phyloP scores from a whole-genome alignment of 2,329 filamentous ascomycete genomes.

The Gnomoniopsis sp. region DNA sequence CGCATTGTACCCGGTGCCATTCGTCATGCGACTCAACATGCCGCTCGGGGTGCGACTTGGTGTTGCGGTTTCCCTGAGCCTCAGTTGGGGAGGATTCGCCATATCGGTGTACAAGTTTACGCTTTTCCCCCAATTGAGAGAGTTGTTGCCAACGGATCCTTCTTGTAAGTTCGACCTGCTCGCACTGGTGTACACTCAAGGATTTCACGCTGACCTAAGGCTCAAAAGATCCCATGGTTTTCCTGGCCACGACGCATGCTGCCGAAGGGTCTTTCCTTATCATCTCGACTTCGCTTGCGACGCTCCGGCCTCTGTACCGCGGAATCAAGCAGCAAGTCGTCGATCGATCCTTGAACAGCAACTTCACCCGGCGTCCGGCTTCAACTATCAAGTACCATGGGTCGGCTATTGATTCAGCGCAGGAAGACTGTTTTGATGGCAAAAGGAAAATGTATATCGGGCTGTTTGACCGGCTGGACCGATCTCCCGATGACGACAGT shows the following conservation, averaged over 20 bases:
- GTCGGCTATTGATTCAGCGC: no score
- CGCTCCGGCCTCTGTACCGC: constrained; percentile 14
- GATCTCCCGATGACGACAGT: no score
- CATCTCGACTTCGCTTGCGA: constrained; percentile 14
- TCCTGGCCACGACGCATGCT: constrained; percentile 27
- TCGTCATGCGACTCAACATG: constrained; percentile 31
- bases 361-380: background rate
- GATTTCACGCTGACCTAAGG: background rate
- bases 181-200: constrained; percentile 18
- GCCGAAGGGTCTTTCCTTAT: constrained; percentile 17
- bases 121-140: constrained; percentile 24
- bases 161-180: constrained; percentile 28
- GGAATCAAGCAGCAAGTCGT: constrained; percentile 8
- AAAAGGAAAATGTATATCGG: no score
- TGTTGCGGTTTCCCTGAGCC: constrained; percentile 24
- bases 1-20: constrained; percentile 29
- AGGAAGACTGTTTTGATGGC: no score
- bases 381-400: background rate
- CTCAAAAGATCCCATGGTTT: constrained; percentile 22
- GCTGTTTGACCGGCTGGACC: no score
- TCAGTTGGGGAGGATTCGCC: constrained; percentile 25
- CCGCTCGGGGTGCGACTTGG: constrained; percentile 24
- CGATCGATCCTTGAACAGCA: background rate
- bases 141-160: constrained; percentile 23
- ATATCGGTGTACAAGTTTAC: constrained; percentile 28